Base-by-base conservation (phyloP, 768 basidiomycete genomes). In the Lactarius sp. region DNA sequence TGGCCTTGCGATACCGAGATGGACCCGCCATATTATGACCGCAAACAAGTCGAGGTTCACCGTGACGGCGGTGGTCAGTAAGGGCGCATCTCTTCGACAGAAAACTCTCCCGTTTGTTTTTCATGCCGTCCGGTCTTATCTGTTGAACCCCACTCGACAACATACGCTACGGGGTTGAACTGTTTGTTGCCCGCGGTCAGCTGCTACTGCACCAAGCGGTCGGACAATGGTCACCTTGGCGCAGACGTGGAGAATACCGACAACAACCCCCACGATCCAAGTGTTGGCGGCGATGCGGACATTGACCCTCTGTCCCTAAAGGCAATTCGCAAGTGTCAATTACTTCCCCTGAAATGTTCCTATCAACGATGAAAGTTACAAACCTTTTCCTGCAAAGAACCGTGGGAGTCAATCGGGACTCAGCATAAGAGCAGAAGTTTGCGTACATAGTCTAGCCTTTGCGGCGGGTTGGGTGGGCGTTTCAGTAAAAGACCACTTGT, bases 261-360 rank as follows among this genome's bases (percentile, higher is more conserved):
- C 66, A 22, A 77, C 55, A 33, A 77, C 47, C 5, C 74, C 74
- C 27, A 74, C 62, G n/a, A 73, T 72, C 75, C 75, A 77, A 5
- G 70, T 58, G 50, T 77, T 70, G 5, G 68, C 66, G 18, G 66
- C 56, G 52, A 76, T 67, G 34, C 68, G 70, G 14, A 73, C 73
- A 44, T 67, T 65, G 33, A 76, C 76, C 16, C 60, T 56, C 59
- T 74, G 67, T 37, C 65, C 57, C 72, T 72, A 44, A 39, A 56
- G 34, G 33, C n/a, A 22, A 27, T 58, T 14, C 13, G 31, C 16
- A n/a, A 56, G 51, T 10, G n/a, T 46, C 27, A 51, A 46, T 34
- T 42, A 41, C n/a, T n/a, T 13, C 4, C 10, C 37, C 31, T 47
- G 22, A n/a, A 13, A 42, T 6, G 20, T 42, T n/a, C 46, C 8